A percentile compares a stretch with the other conserved stretches of the same genome.
Conservation (phyloP, 257 asterid species). For the Solanum corneliomulleri region DNA sequence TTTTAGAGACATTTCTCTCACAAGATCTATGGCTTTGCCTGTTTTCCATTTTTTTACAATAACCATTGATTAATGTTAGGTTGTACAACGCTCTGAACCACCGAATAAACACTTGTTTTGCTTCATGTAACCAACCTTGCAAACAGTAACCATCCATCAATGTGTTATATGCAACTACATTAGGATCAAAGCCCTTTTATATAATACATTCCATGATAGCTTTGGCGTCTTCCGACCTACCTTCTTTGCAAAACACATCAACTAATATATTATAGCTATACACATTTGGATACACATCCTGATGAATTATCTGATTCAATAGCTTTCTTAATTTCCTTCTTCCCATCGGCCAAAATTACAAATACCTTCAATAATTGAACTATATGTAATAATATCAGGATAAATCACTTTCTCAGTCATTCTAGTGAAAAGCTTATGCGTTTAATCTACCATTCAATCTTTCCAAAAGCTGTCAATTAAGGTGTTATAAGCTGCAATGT, state of each 20-base stretch:
- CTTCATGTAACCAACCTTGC: not conserved
- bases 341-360: slow-evolving; percentile 2
- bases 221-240: not conserved
- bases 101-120: not conserved
- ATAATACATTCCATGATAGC: not conserved
- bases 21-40: not conserved
- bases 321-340: slow-evolving; percentile 4
- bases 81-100: not conserved
- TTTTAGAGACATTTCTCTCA: not conserved
- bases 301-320: not conserved
- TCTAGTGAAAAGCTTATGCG: not conserved
- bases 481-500: not conserved
- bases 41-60: not conserved
- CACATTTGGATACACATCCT: not conserved
- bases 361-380: not conserved
- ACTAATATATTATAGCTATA: not conserved
- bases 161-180: not conserved
- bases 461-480: not conserved
- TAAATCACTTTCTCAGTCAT: not conserved
- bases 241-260: slow-evolving; percentile 3
- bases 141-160: slow-evolving; percentile 2
- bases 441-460: not conserved
- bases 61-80: not conserved
- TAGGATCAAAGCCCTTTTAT: not conserved
- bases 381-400: not conserved